Evolutionary conservation across 2,329 filamentous ascomycete genomes (phyloP), one percentile per base, ranked within the genome.

Genomic region (Colletotrichum somersetense): DNA sequence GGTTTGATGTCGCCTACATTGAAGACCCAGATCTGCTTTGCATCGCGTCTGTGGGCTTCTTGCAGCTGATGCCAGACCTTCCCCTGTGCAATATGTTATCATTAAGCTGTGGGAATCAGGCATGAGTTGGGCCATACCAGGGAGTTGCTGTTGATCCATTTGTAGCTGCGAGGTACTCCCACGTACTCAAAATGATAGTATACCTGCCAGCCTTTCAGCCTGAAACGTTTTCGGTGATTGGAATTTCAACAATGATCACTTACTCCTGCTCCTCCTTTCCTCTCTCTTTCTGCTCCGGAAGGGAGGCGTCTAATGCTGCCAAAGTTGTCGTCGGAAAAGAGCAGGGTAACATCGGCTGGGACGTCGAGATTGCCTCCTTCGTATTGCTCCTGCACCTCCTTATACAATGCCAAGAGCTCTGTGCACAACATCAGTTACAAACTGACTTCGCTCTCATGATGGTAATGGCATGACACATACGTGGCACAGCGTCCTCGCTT

Each of bases 391-490:
- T 89, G 87, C 0, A 92, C 89, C 71, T 92, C 90, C 69, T 91
- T 91, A 76, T 92, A 92, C 42, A 92, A 78, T 14, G 89, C 90
- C 83, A 90, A 88, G 67, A 91, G 84, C 77, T 92, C 89, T 75
- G 84, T 61, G 0, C 3, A 10, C 12, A 30, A 7, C 40, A n/a
- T 65, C 3, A 64, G 33, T 61, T 1, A 26, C 16, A 14, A 20
- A 23, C 7, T 11, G 2, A 7, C 3, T 10, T n/a, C 3, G 2
- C 23, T 23, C 7, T 20, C 20, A n/a, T 18, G 18, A 12, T 3
- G 2, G 52, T 26, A 7, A 1, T 12, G 5, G 30, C 3, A 30
- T 4, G 26, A 7, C 11, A 85, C 75, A 79, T 81, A 83, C 83
- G 84, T 3, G 79, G 77, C 0, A 85, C 81, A 1, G 81, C 81